A percentile compares a stretch with the other conserved stretches of the same genome.
phyloP scores from a whole-genome alignment of 2,329 filamentous ascomycete species.

The Polychaeton citri region DNA sequence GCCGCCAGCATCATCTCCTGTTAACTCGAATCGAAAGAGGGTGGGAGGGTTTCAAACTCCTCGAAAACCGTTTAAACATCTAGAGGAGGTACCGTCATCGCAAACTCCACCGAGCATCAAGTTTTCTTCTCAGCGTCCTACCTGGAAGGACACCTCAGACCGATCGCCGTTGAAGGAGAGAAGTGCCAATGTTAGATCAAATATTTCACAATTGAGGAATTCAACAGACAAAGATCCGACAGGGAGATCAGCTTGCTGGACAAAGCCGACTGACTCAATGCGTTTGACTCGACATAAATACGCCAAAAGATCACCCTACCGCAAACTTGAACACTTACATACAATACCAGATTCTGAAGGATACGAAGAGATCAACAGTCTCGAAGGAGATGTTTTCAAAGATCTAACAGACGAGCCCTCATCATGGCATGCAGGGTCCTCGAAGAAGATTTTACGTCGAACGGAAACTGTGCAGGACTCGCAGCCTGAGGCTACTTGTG shows the following conservation, averaged over 20 bases:
- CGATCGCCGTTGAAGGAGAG: constrained; percentile 8
- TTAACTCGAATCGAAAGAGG: background rate
- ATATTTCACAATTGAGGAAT: background rate
- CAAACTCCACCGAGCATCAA: constrained; percentile 10
- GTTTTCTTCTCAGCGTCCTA: constrained; percentile 5
- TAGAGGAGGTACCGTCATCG: constrained; percentile 11
- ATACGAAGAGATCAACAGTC: background rate
- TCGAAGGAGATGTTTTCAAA: background rate
- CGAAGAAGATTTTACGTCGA: constrained; percentile 2
- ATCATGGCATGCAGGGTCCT: background rate
- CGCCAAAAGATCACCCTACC: too few relatives aligned
- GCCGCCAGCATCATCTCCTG: background rate
- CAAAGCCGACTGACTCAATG: background rate
- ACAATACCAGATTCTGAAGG: background rate
- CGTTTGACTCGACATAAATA: background rate
- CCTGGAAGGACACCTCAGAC: background rate
- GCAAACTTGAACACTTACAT: too few relatives aligned
- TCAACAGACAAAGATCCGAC: background rate
- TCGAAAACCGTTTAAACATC: constrained; percentile 1
- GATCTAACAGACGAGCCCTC: background rate
- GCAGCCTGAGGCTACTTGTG: constrained; percentile 4
- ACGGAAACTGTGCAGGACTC: constrained; percentile 9
- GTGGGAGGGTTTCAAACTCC: constrained; percentile 5
- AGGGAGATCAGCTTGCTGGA: constrained; percentile 1
- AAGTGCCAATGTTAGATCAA: constrained; percentile 4